Evolutionary conservation across 116 monocot species (phyloP).

Genomic region (Dioscorea cayenensis): DNA sequence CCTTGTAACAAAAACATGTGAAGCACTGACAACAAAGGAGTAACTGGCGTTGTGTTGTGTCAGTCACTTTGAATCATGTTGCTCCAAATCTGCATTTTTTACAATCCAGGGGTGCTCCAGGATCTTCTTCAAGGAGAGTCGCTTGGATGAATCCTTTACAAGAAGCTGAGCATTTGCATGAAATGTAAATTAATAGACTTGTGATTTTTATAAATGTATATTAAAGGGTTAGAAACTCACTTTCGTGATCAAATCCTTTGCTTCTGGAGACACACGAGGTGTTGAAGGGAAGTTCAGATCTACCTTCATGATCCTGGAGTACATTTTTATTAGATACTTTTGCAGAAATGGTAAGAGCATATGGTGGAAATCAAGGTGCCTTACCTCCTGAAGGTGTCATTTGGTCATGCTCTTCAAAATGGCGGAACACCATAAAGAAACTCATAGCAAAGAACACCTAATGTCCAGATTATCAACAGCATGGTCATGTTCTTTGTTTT

Average conservation of each 20-base stretch:
- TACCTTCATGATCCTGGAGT: constrained; percentile 72
- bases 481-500: constrained; percentile 75
- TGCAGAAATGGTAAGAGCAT: not conserved
- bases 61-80: not conserved
- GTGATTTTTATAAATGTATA: too few species aligned
- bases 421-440: constrained; percentile 80
- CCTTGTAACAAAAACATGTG: too few species aligned
- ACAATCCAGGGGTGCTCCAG: constrained; percentile 82
- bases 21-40: too few species aligned
- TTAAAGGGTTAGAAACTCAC: constrained; percentile 17
- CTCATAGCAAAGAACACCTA: constrained; percentile 84
- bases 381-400: constrained; percentile 67
- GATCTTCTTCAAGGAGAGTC: constrained; percentile 64
- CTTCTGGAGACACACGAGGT: constrained; percentile 56
- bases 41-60: too few species aligned
- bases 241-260: constrained; percentile 76
- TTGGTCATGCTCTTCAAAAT: constrained; percentile 77
- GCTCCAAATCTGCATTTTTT: constrained; percentile 46
- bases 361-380: not conserved
- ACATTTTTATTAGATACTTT: too few species aligned
- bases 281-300: constrained; percentile 66
- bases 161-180: constrained; percentile 39
- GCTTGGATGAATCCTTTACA: constrained; percentile 87
- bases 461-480: constrained; percentile 87
- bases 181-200: not conserved